Base-by-base conservation (phyloP, 169 alveolate species). In the Toxoplasma gondii region DNA sequence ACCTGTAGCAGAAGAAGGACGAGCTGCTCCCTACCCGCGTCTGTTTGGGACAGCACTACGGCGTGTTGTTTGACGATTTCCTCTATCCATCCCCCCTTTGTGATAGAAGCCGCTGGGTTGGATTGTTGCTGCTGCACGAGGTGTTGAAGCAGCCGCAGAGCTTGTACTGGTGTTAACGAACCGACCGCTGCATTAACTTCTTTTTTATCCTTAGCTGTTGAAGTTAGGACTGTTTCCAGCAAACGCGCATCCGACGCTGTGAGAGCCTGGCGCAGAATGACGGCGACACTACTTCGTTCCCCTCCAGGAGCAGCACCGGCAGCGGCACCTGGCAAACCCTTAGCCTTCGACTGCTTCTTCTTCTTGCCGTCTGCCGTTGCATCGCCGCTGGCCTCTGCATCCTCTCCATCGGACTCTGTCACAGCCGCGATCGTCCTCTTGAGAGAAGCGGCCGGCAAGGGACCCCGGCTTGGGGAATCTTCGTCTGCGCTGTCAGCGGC, bases 51-150 rank as follows among this genome's bases (percentile, higher is more conserved):
- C 43, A 91, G 49, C n/a, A 43, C 39, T 17, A 82, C 88, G 17
- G 90, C 94, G 34, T 91, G 94, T 82, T 91, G 94, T 88, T 91
- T 91, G n/a, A 91, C 88, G 45, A 91, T 39, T 54, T 91, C 94
- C 54, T 91, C 94, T 29, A 91, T 74, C 94, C 94, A 91, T 2
- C 58, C 86, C 34, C 94, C 94, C 80, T 91, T 91, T 4, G 29
- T 34, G 53, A 91, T 91, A 36, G 81, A 45, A 41, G 81, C 39
- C 31, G 58, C 74, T 10, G 92, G 92, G 19, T 64, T 88, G 1
- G 5, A 24, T 45, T 91, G 94, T 88, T 91, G 94, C 90, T 91
- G 94, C 94, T 91, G 90, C 81, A 91, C 94, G 36, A 91, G 88
- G 49, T 67, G 80, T 80, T 91, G 94, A 78, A 91, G 94, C 43